Evolutionary conservation across 1,284 basidiomycete genomes (phyloP), one percentile per base, ranked within the genome.

Genomic region (Sanghuangporus weigelae): DNA sequence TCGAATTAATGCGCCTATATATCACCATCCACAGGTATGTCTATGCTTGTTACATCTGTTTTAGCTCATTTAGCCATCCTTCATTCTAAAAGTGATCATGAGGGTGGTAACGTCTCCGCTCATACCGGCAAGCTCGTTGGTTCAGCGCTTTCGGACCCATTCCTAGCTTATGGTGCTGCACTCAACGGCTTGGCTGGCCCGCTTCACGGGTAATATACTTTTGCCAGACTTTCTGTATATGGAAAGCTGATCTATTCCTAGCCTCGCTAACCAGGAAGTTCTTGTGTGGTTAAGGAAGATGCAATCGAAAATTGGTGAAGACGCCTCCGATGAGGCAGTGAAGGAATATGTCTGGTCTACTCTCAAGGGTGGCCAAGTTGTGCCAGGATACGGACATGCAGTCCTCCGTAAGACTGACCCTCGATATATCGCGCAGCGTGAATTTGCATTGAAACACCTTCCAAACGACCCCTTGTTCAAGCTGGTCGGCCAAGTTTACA

Each of bases 101-200:
- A 98, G 79, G 96, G 96, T 75, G 96, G 96, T 60, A 98, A 98
- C 74, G 96, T 99, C 68, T 98, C 96, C 63, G 93, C 93, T n/a
- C 93, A 95, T 81, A 92, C 93, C 62, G 93, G 93, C 69, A 95
- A 98, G 82, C 84, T 99, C 58, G 96, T 98, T 73, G 96, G 96
- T 66, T 98, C 96, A 65, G 96, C 96, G 62, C 90, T 98, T 66
- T 96, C 96, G 6, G 96, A 99, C 78, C 96, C 96, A 69, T 98
- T 96, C 94, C 86, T 98, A 55, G 86, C 96, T 12, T 98, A 95
- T 76, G 87, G 85, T 64, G 96, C 96, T 60, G 92, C 95, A 49
- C 83, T 99, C 63, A 96, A 96, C 73, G 96, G 96, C 83, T 89
- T 98, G 60, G 96, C 96, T 66, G 96, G 96, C 60, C 96, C 96